A percentile compares a stretch with the other conserved stretches of the same genome.
Evolutionary conservation across 108 stramenopile genomes (phyloP).

Genomic region (Discostella pseudostelligera): DNA sequence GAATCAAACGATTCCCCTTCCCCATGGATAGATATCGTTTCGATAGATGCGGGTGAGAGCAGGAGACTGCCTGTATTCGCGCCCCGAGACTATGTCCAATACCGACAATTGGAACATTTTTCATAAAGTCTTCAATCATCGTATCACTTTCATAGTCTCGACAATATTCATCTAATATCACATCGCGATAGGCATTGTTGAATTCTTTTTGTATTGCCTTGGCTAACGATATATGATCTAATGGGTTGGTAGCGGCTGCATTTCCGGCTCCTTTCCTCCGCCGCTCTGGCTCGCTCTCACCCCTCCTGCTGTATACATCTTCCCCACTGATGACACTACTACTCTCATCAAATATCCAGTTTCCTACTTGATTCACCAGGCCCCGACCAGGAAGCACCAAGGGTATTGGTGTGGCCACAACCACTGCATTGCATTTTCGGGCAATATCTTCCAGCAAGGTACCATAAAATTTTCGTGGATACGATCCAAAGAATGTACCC

Average conservation of each 20-base stretch:
- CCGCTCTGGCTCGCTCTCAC: not conserved
- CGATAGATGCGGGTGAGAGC: slow-evolving; percentile 31
- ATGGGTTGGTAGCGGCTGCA: slow-evolving; percentile 45
- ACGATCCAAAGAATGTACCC: slow-evolving; percentile 76
- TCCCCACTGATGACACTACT: slow-evolving; percentile 7
- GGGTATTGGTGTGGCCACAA: slow-evolving; percentile 75
- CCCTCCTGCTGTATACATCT: not conserved
- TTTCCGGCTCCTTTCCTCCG: slow-evolving; percentile 5
- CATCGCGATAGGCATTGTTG: slow-evolving; percentile 59
- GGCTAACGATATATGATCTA: slow-evolving; percentile 65
- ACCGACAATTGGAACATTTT: slow-evolving; percentile 60
- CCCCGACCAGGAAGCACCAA: slow-evolving; percentile 50
- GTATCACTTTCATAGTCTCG: slow-evolving; percentile 26
- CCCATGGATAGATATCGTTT: slow-evolving; percentile 38
- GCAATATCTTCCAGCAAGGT: slow-evolving; percentile 63
- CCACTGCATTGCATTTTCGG: slow-evolving; percentile 53
- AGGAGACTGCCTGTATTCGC: slow-evolving; percentile 63
- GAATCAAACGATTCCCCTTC: slow-evolving; percentile 35
- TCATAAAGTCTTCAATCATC: slow-evolving; percentile 42
- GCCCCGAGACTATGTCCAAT: slow-evolving; percentile 81
- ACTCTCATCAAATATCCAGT: slow-evolving; percentile 34
- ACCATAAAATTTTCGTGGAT: slow-evolving; percentile 70
- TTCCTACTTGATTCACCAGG: slow-evolving; percentile 27
- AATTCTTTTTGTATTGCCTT: slow-evolving; percentile 52
- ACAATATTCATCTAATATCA: slow-evolving; percentile 80